Base-by-base conservation (phyloP, 345 rosid genomes). In the Physaria fendleri region DNA sequence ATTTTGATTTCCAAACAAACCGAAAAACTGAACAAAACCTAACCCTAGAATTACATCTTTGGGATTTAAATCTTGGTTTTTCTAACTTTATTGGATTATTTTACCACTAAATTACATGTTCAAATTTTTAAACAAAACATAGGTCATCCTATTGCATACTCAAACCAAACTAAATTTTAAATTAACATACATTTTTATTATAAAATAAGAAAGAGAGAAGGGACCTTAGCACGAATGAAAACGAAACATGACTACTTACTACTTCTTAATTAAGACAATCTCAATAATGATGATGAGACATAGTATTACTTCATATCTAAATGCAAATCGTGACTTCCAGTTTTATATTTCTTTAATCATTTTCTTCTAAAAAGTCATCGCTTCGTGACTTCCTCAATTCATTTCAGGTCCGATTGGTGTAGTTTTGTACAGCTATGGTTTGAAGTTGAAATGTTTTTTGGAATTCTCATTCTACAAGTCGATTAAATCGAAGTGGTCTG, bases 281-380 rank as follows among this genome's bases (percentile, higher is more conserved):
- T n/a, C n/a, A n/a, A n/a, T n/a, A 64, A 42, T 21, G 14, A 52
- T 15, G 5, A 52, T n/a, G 43, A 27, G 61, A 64, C 60, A 41
- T 30, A 22, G 43, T 52, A 64, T 22, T 52, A 64, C 30, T 41
- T 38, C 15, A 21, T 51, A 14, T 14, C 41, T 34, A 30, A 52
- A n/a, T n/a, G 42, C 59, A 22, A 60, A 33, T 64, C 69, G 69
- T 64, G 69, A 15, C 35, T 41, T 53, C 69, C 69, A 64, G 52
- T 41, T 41, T 64, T 53, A 10, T 42, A 7, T 0, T 52, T 52
- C n/a, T 51, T 29, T 29, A 49, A 49, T 50, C 58, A 62, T 62
- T 62, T 18, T 62, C 58, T 39, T 50, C 29, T 13, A 37, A 61
- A 37, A 61, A 25, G 57, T 62, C 58, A 39, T 47, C 57, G 28